Conservation (phyloP, 768 basidiomycete species). For the Boletus tylopilopsis region DNA sequence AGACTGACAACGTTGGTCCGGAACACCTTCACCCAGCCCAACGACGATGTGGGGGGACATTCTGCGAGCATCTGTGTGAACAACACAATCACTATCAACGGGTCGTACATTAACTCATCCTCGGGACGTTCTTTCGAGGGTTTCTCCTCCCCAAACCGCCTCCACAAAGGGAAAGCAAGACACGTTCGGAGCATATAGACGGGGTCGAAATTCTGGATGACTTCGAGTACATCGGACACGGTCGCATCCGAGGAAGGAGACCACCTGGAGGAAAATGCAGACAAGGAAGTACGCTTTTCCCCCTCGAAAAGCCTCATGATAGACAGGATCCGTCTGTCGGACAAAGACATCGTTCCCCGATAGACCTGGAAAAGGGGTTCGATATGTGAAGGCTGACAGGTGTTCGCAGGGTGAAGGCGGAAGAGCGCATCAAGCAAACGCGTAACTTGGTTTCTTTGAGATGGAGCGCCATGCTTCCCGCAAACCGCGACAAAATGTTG, state of each 20-base stretch:
- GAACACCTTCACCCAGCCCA: conserved; percentile 82
- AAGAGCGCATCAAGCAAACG: conserved; percentile 65
- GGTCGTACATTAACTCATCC: conserved; percentile 66
- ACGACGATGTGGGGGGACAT: conserved; percentile 49
- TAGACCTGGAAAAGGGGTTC: conserved; percentile 76
- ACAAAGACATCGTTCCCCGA: conserved; percentile 58
- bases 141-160: conserved; percentile 42
- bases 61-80: conserved; percentile 63
- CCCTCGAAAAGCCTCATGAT: conserved; percentile 78
- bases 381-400: conserved; percentile 81
- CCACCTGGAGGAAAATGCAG: conserved; percentile 65
- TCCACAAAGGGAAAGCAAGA: conserved; percentile 65
- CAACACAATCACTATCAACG: conserved; percentile 68
- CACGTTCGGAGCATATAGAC: conserved; percentile 65
- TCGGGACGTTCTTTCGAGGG: conserved; percentile 19
- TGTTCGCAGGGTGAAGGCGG: conserved; percentile 70
- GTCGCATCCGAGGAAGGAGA: conserved; percentile 43
- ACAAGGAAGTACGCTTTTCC: conserved; percentile 61
- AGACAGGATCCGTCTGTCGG: conserved; percentile 67
- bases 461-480: conserved; percentile 15
- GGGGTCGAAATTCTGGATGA: conserved; percentile 69
- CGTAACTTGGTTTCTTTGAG: conserved; percentile 46
- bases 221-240: conserved; percentile 54
- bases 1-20: conserved; percentile 76
- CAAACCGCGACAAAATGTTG: conserved; percentile 54